Percentiles rank a stretch among this genome's conserved stretches.
These are phyloP conservation scores for Fraxinus angustifolia DNA, from an alignment of 305 asterid genomes.

Conservation along the genomic window DNA sequence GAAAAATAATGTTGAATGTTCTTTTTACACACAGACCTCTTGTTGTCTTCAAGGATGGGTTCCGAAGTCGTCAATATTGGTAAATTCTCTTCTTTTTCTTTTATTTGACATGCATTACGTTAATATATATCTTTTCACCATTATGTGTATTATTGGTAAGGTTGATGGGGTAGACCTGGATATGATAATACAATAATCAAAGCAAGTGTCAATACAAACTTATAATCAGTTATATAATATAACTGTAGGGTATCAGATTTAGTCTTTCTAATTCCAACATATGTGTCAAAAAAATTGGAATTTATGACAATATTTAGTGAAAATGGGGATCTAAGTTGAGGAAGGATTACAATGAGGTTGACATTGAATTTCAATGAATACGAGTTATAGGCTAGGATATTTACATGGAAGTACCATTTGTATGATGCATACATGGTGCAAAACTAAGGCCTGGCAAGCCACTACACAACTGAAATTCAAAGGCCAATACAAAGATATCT, in stretches of 20 bases:
- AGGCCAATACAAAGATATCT: not conserved
- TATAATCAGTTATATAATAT: not conserved
- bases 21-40: conserved; percentile 53
- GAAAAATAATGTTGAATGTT: not conserved
- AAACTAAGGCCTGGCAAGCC: not conserved
- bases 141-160: not conserved
- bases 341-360: not conserved
- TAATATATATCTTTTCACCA: not conserved
- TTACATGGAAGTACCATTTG: not conserved
- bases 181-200: not conserved
- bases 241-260: not conserved
- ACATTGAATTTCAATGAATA: not conserved
- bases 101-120: not conserved
- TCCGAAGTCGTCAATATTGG: conserved; percentile 84
- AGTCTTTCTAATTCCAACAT: not conserved
- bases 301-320: not conserved
- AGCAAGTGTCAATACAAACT: not conserved
- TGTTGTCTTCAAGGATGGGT: conserved; percentile 86
- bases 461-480: not conserved
- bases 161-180: not conserved
- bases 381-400: not conserved
- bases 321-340: not conserved
- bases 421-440: not conserved
- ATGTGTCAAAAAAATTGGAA: not conserved
- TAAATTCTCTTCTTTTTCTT: conserved; percentile 22